A percentile compares a stretch with the other conserved stretches of the same genome.
phyloP scores from a whole-genome alignment of 2,329 filamentous ascomycete species.

The Bipolaris gigantea region DNA sequence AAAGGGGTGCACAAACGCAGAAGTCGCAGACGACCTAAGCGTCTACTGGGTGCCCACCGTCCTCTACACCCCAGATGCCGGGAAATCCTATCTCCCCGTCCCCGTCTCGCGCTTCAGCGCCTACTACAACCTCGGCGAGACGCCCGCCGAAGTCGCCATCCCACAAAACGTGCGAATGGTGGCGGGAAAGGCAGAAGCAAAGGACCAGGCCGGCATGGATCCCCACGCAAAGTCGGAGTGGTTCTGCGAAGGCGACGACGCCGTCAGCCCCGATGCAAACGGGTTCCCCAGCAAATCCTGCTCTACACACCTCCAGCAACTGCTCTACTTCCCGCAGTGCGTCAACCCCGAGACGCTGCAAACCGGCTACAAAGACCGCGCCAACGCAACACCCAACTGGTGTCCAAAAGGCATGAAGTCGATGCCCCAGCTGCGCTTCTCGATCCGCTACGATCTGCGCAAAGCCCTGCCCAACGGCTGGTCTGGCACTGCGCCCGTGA shows the following conservation, averaged over 20 bases:
- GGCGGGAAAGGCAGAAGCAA: slow-evolving; percentile 47
- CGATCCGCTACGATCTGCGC: slow-evolving; percentile 52
- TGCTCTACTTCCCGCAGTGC: slow-evolving; percentile 52
- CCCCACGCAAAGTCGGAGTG: slow-evolving; percentile 29
- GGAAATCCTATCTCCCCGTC: slow-evolving; percentile 39
- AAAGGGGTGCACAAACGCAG: slow-evolving; percentile 49
- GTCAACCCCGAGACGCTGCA: slow-evolving; percentile 45
- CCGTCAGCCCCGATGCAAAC: slow-evolving; percentile 23
- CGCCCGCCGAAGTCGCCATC: slow-evolving; percentile 50
- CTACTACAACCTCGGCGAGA: slow-evolving; percentile 51
- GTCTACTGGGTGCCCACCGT: slow-evolving; percentile 53
- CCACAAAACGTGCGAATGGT: slow-evolving; percentile 50
- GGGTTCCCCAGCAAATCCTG: slow-evolving; percentile 45
- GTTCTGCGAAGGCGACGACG: slow-evolving; percentile 34
- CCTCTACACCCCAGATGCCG: slow-evolving; percentile 42
- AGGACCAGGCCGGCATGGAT: slow-evolving; percentile 22
- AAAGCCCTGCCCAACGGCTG: slow-evolving; percentile 50
- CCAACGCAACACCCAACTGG: slow-evolving; percentile 35
- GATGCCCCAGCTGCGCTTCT: slow-evolving; percentile 54
- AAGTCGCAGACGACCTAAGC: slow-evolving; percentile 54
- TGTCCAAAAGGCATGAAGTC: slow-evolving; percentile 51
- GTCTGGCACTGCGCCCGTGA: slow-evolving; percentile 49
- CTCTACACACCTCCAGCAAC: slow-evolving; percentile 49
- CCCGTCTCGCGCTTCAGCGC: slow-evolving; percentile 48
- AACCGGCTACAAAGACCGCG: slow-evolving; percentile 40